Conservation (phyloP, 768 basidiomycete species). For the Nevesoporus exiguus region DNA sequence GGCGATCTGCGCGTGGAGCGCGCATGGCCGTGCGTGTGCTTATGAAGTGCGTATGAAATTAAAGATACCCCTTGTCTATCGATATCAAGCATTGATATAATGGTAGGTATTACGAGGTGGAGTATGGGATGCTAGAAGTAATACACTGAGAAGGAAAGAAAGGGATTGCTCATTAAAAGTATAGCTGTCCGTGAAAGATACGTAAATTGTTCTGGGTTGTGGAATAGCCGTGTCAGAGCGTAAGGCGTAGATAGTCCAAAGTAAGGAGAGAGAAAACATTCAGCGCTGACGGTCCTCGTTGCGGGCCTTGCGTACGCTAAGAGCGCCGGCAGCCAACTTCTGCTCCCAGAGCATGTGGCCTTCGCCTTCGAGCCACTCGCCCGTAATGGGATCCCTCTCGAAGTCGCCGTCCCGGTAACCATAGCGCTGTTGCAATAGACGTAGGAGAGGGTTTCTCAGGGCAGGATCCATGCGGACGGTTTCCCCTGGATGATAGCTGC, state of each 20-base stretch:
- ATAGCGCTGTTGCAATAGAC: slow-evolving; percentile 67
- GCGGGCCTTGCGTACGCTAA: slow-evolving; percentile 35
- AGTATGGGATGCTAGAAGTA: slow-evolving; percentile 18
- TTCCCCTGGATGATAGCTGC: slow-evolving; percentile 81
- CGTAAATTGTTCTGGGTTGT: slow-evolving; percentile 22
- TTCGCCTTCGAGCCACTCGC: slow-evolving; percentile 68
- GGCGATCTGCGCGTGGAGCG: slow-evolving; percentile 10
- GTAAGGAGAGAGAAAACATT: slow-evolving; percentile 1
- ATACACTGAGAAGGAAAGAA: slow-evolving; percentile 16
- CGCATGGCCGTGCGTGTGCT: background rate
- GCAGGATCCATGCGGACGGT: slow-evolving; percentile 87
- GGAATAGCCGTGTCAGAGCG: slow-evolving; percentile 14
- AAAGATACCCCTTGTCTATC: slow-evolving; percentile 17
- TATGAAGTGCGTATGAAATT: slow-evolving; percentile 12
- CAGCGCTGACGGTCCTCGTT: slow-evolving; percentile 38
- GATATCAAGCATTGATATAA: slow-evolving; percentile 15
- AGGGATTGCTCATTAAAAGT: slow-evolving; percentile 16
- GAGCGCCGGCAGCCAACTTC: slow-evolving; percentile 40
- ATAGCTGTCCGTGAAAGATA: slow-evolving; percentile 22
- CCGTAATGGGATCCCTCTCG: slow-evolving; percentile 61
- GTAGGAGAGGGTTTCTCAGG: slow-evolving; percentile 74
- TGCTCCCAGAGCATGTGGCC: slow-evolving; percentile 63
- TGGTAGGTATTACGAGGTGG: slow-evolving; percentile 24
- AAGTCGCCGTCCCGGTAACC: slow-evolving; percentile 85
- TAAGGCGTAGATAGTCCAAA: background rate